phyloP scores from a whole-genome alignment of 2,329 filamentous ascomycete species.

The Pseudopyricularia javanii region DNA sequence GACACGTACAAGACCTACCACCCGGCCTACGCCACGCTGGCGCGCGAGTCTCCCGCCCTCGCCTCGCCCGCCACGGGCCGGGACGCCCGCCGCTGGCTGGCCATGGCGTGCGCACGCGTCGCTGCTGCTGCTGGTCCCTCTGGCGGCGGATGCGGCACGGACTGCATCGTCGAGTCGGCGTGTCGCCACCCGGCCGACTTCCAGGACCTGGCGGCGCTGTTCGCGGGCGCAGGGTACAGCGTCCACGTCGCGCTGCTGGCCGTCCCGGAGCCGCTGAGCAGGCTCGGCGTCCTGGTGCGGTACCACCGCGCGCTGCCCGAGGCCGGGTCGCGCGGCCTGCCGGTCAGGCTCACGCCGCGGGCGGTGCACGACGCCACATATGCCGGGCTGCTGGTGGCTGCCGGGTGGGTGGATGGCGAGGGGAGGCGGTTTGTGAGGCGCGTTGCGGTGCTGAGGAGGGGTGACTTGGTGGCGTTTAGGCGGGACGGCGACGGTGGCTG shows the following conservation, averaged over 20 bases:
- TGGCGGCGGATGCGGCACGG: too few species aligned
- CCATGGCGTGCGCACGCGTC: constrained; percentile 20
- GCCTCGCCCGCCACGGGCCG: constrained; percentile 24
- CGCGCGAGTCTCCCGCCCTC: constrained; percentile 15
- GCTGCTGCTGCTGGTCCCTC: too few species aligned
- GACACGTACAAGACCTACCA: constrained; percentile 37
- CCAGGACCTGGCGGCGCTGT: constrained; percentile 18
- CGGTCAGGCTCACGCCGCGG: constrained; percentile 26
- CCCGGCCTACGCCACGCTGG: constrained; percentile 23
- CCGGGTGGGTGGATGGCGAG: constrained; percentile 21
- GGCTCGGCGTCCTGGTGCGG: constrained; percentile 27
- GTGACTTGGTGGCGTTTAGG: constrained; percentile 20
- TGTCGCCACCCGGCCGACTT: constrained; percentile 31
- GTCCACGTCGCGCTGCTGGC: constrained; percentile 28
- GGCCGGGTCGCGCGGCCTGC: constrained; percentile 20
- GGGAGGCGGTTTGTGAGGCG: constrained; percentile 13
- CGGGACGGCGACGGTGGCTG: neutral
- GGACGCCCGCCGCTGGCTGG: constrained; percentile 31
- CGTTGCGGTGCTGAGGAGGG: constrained; percentile 25
- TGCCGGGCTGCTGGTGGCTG: constrained; percentile 21
- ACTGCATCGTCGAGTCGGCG: constrained; percentile 31
- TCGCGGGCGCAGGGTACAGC: constrained; percentile 20
- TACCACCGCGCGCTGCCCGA: constrained; percentile 23
- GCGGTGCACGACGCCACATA: constrained; percentile 34
- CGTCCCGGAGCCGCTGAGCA: constrained; percentile 26